phyloP scores from a whole-genome alignment of 352 stramenopile genomes.

The Phytopythium litorale region DNA sequence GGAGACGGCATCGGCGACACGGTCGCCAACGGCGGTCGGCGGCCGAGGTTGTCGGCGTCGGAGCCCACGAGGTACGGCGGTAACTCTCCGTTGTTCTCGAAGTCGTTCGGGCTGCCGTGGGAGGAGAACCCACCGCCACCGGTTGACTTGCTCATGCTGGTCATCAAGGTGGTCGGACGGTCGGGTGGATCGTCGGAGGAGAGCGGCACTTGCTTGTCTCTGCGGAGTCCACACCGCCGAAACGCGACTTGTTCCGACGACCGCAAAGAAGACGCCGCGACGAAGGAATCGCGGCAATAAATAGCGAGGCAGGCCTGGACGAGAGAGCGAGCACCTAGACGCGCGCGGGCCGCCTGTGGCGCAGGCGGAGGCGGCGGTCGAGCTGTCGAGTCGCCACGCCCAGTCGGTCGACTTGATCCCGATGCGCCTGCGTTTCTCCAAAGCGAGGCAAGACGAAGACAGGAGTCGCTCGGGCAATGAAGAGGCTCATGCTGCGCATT shows the following conservation, averaged over 20 bases:
- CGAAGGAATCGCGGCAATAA: background rate
- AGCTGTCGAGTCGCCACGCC: background rate
- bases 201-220: constrained; percentile 1
- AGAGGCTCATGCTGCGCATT: background rate
- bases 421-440: background rate
- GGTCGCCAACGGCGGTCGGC: background rate
- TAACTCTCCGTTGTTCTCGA: constrained; percentile 2
- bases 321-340: background rate
- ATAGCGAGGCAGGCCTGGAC: background rate
- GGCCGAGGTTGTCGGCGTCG: background rate
- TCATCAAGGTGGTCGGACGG: background rate
- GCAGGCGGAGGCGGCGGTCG: background rate
- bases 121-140: background rate
- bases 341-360: constrained; percentile 6
- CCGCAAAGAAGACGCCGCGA: background rate
- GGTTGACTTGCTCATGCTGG: background rate
- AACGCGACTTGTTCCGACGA: constrained; percentile 3
- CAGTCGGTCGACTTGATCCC: background rate
- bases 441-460: background rate
- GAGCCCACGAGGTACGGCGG: constrained; percentile 2
- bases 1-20: constrained; percentile 2
- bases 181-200: background rate
- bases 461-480: constrained; percentile 1
- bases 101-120: background rate
- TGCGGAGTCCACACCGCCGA: background rate